Base-by-base conservation (phyloP, 768 basidiomycete species). In the Termitomyces sp. region DNA sequence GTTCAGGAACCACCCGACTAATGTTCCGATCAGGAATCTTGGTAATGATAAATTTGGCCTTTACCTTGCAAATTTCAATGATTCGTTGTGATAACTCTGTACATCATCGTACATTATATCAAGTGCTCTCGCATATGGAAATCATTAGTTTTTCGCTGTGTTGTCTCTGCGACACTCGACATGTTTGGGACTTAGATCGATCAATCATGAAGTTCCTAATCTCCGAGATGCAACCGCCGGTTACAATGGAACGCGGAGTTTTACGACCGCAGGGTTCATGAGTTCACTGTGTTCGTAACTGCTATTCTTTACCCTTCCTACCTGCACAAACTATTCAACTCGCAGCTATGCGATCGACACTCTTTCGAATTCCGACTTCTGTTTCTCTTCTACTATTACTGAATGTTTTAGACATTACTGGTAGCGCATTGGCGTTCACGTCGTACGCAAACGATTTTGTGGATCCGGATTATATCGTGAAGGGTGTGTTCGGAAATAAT, bases 371-470 rank as follows among this genome's bases (percentile, higher is more conserved):
- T 50, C 56, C 61, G 49, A 29, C 62, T 56, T 49, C 62, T 67
- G 47, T 67, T 57, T 27, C 64, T 58, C 41, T 66, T 26, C 26
- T 41, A 36, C 46, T 47, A 22, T 31, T 22, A 27, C 24, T 51
- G 18, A 34, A 34, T 3, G 4, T 39, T n/a, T 27, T 51, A 12
- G 37, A 41, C 24, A 20, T n/a, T 6, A 26, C n/a, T 13, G 26
- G 18, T 5, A 31, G 36, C 18, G 61, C 68, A 14, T 56, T 52
- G 5, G 69, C 72, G 14, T 69, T 72, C 36, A 74, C 70, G 0
- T 74, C 73, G 58, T 84, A 83, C 60, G 76, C 79, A 3, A 82
- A 84, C 60, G 79, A 81, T 51, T 86, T 84, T 58, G 72, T 84
- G 36, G 75, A 83, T 57, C 83, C 84, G 0, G 67, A 73, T 46